Evolutionary conservation across 768 basidiomycete genomes (phyloP).

Genomic region (Phylloporus sp.): DNA sequence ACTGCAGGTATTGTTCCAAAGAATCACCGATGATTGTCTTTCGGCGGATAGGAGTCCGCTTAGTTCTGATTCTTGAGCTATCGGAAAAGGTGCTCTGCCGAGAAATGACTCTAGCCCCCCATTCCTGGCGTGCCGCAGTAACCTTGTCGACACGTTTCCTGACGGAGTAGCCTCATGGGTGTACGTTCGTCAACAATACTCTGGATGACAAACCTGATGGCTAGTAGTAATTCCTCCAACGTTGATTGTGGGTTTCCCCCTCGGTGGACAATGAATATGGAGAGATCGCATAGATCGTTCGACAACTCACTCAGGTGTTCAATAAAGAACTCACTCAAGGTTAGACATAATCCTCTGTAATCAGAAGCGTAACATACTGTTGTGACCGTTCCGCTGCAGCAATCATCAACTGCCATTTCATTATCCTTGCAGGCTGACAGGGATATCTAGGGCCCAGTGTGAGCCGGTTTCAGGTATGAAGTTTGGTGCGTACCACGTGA

Average conservation of each 20-base stretch:
- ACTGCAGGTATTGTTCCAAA: constrained; percentile 2
- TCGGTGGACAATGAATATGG: constrained; percentile 2
- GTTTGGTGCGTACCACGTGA: constrained; percentile 21
- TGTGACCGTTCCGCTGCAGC: constrained; percentile 17
- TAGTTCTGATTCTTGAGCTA: not conserved
- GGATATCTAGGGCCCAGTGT: constrained; percentile 17
- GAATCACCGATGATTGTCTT: constrained; percentile 7
- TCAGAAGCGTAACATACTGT: constrained; percentile 6
- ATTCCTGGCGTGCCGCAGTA: constrained; percentile 14
- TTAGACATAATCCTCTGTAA: constrained; percentile 1
- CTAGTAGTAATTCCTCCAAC: constrained; percentile 16
- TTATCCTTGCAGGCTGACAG: constrained; percentile 29
- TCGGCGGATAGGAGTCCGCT: constrained; percentile 10
- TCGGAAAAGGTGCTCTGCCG: constrained; percentile 13
- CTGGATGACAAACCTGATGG: constrained; percentile 20
- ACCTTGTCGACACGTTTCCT: constrained; percentile 18
- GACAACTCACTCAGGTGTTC: constrained; percentile 23
- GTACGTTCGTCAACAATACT: not conserved
- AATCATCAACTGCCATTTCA: constrained; percentile 21
- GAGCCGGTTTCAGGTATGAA: not conserved
- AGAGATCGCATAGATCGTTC: not conserved
- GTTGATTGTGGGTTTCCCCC: constrained; percentile 22
- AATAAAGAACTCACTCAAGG: constrained; percentile 23
- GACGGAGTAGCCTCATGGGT: not conserved
- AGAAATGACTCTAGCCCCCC: not conserved